Evolutionary conservation across 169 alveolate species (phyloP).

Genomic region (Babesia sp.): DNA sequence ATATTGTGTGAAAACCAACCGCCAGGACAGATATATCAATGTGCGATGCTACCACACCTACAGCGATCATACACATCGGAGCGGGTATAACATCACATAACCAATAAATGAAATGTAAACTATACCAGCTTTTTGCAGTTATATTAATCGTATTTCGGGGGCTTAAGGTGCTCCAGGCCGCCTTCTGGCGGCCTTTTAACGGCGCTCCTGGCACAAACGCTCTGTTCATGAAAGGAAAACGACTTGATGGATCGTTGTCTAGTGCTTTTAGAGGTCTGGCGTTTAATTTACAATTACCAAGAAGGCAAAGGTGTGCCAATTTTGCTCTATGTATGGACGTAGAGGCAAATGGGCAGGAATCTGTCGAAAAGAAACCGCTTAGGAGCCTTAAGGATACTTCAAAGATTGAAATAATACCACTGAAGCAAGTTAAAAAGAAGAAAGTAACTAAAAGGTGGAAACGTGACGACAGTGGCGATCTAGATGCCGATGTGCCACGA

Average conservation of each 20-base stretch:
- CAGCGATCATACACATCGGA: background rate
- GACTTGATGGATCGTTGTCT: too few relatives aligned
- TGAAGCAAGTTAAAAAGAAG: slow-evolving; percentile 19
- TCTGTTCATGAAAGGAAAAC: too few relatives aligned
- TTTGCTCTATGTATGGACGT: background rate
- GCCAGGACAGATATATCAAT: background rate
- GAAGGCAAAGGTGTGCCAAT: background rate
- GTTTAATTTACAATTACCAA: background rate
- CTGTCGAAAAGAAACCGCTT: slow-evolving; percentile 14
- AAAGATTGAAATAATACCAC: slow-evolving; percentile 45
- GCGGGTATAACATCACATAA: background rate
- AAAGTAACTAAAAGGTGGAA: background rate
- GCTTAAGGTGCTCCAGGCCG: background rate
- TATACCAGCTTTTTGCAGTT: background rate
- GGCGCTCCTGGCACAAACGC: too few relatives aligned
- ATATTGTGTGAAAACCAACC: background rate
- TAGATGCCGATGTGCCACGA: slow-evolving; percentile 29
- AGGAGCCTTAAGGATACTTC: slow-evolving; percentile 37
- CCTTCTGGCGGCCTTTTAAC: background rate
- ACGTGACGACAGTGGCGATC: background rate
- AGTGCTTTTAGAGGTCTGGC: background rate
- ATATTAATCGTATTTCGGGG: background rate
- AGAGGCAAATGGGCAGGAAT: background rate
- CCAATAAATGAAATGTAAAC: slow-evolving; percentile 26
- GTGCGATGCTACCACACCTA: background rate